Evolutionary conservation across 129 eudicot genomes (phyloP).

Genomic region (Deinandra increscens): DNA sequence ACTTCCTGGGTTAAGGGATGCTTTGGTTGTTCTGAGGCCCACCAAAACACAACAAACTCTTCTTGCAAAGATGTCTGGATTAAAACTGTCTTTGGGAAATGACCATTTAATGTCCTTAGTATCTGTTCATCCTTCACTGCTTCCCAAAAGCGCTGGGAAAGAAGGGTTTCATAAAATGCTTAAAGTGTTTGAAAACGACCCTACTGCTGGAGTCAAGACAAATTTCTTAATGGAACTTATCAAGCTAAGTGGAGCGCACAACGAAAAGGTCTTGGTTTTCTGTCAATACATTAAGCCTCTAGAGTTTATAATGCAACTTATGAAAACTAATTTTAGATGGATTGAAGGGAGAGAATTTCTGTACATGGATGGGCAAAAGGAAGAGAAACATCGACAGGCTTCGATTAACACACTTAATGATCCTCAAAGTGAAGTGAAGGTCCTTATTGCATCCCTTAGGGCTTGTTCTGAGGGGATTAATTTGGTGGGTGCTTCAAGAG

Average conservation of each 20-base stretch:
- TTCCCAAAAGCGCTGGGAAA: neutral
- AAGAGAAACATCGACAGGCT: constrained; percentile 43
- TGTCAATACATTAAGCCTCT: constrained; percentile 54
- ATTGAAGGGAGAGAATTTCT: constrained; percentile 48
- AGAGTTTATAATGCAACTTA: constrained; percentile 31
- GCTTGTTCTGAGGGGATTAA: constrained; percentile 77
- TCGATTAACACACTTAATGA: constrained; percentile 46
- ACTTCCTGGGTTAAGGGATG: constrained; percentile 60
- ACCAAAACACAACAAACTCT: constrained; percentile 49
- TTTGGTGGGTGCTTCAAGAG: constrained; percentile 76
- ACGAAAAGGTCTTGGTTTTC: constrained; percentile 64
- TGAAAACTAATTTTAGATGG: constrained; percentile 43
- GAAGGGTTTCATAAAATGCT: constrained; percentile 23
- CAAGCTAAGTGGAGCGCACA: constrained; percentile 34
- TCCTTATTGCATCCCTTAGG: constrained; percentile 61
- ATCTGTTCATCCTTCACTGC: constrained; percentile 72
- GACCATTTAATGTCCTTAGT: constrained; percentile 40
- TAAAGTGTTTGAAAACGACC: constrained; percentile 18
- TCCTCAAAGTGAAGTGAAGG: constrained; percentile 44
- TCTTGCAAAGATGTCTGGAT: constrained; percentile 20
- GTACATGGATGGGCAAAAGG: constrained; percentile 54
- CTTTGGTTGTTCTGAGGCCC: constrained; percentile 50
- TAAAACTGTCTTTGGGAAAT: constrained; percentile 18
- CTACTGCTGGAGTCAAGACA: constrained; percentile 57
- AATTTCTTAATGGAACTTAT: constrained; percentile 53